Base-by-base conservation (phyloP, 1,284 basidiomycete genomes). In the Tilletia setariae region DNA sequence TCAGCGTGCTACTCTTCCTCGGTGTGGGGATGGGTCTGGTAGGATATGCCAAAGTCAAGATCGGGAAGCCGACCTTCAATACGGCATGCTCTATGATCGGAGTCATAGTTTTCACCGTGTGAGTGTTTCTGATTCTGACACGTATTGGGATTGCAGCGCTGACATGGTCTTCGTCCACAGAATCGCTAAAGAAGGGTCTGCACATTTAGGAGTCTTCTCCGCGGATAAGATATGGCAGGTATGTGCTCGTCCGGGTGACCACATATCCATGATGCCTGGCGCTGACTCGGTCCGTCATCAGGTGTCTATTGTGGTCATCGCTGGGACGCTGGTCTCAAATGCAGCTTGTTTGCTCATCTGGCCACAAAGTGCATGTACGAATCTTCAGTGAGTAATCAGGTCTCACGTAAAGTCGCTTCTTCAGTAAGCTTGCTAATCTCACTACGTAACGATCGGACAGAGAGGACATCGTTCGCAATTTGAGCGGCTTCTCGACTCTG, bases 31-130 rank as follows among this genome's bases (percentile, higher is more conserved):
- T 95, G 87, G 90, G 89, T 43, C 80, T 87, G 0, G 84, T 96
- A 25, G 92, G 93, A 0, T 97, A 89, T 87, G 88, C 89, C 84
- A 94, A 96, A 83, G 86, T 92, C 4, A 93, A 90, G 89, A 92
- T 97, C 85, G 88, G 85, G 9, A 94, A 91, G 79, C 91, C 93
- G 0, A 89, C 90, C 19, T 97, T 95, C 82, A 94, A 93, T 77
- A 91, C 92, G n/a, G 92, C 92, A 88, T 82, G 77, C 46, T 74
- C 75, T 59, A 72, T 76, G 51, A 72, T 76, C 47, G 70, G 71
- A 32, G 77, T 82, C 66, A 73, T 80, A 46, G 63, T 72, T 49
- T 75, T 74, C 43, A 77, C 72, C 35, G 76, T 76, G 63, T 67
- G 56, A 44, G 66, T 44, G 3, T 15, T 23, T 15, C 30, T 3